Conservation (phyloP, 495 filamentous ascomycete genomes). For the Penicillium lividum region DNA sequence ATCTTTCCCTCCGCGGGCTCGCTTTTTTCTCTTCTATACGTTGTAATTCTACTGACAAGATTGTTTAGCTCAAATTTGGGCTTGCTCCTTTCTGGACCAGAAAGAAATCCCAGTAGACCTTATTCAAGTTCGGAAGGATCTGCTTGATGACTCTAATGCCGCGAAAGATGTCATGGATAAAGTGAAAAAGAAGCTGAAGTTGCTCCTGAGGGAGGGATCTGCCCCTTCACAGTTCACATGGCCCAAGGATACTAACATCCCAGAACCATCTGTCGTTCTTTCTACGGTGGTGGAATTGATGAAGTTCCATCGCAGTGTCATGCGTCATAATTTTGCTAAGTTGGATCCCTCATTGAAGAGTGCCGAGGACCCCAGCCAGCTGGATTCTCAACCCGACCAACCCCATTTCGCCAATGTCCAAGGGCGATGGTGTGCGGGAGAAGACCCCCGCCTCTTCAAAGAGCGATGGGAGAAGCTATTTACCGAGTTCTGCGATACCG, state of each 20-base stretch:
- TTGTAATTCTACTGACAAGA: constrained; percentile 18
- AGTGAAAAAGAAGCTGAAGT: constrained; percentile 98
- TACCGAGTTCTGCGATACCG: constrained; percentile 90
- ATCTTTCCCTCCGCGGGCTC: neutral
- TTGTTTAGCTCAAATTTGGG: constrained; percentile 83
- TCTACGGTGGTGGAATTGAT: constrained; percentile 91
- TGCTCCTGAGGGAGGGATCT: constrained; percentile 81
- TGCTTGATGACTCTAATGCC: constrained; percentile 97
- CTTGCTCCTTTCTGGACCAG: constrained; percentile 81
- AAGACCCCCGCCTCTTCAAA: constrained; percentile 91
- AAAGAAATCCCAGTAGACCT: constrained; percentile 82
- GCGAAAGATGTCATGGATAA: constrained; percentile 99
- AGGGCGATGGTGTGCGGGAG: constrained; percentile 91
- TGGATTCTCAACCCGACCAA: constrained; percentile 31
- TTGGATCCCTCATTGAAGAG: constrained; percentile 61
- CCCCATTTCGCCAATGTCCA: constrained; percentile 73
- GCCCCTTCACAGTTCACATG: constrained; percentile 94
- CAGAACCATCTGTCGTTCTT: constrained; percentile 89
- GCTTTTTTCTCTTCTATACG: neutral
- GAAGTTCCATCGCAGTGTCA: constrained; percentile 93
- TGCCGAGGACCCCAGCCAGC: constrained; percentile 35
- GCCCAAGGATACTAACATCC: constrained; percentile 81
- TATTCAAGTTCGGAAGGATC: constrained; percentile 87
- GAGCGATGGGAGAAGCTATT: constrained; percentile 99
- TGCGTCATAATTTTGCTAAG: constrained; percentile 87